A percentile compares a stretch with the other conserved stretches of the same genome.
phyloP scores from a whole-genome alignment of 345 rosid genomes.

The Bretschneidera sinensis region DNA sequence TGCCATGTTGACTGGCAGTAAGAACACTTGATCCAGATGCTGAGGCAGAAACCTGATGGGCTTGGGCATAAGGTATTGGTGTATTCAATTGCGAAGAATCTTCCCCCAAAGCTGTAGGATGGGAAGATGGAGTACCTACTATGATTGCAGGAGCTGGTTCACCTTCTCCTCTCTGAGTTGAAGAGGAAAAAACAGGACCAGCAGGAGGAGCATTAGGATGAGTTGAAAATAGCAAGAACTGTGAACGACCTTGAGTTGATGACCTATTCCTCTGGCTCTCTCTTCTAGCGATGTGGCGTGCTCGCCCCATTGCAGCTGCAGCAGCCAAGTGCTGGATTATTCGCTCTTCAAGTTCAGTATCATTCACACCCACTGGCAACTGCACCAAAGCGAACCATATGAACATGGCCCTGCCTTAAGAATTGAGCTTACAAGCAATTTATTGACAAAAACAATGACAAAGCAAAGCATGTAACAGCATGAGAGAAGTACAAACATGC shows the following conservation, averaged over 20 bases:
- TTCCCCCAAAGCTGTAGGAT: constrained; percentile 31
- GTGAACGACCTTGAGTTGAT: constrained; percentile 70
- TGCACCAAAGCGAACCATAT: constrained; percentile 28
- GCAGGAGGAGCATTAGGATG: constrained; percentile 45
- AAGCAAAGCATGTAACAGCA: constrained; percentile 5
- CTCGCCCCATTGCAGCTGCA: constrained; percentile 96
- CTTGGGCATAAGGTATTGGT: constrained; percentile 29
- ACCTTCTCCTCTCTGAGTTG: constrained; percentile 46
- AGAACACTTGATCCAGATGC: constrained; percentile 43
- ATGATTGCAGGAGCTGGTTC: constrained; percentile 37
- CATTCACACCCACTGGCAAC: constrained; percentile 74
- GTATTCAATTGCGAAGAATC: constrained; percentile 36
- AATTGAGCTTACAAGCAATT: background rate
- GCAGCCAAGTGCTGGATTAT: constrained; percentile 95
- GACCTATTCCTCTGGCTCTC: constrained; percentile 77
- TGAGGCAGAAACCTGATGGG: constrained; percentile 40
- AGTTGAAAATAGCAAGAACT: constrained; percentile 67
- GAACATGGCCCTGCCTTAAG: background rate
- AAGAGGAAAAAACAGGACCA: constrained; percentile 53
- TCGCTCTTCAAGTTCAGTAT: constrained; percentile 89
- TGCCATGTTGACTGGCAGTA: constrained; percentile 28
- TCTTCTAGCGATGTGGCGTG: constrained; percentile 73
- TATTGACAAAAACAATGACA: constrained; percentile 5
- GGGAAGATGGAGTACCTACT: constrained; percentile 41
- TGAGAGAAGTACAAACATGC: constrained; percentile 51